phyloP scores from a whole-genome alignment of 306 rosid species.

The Malus sieversii region DNA sequence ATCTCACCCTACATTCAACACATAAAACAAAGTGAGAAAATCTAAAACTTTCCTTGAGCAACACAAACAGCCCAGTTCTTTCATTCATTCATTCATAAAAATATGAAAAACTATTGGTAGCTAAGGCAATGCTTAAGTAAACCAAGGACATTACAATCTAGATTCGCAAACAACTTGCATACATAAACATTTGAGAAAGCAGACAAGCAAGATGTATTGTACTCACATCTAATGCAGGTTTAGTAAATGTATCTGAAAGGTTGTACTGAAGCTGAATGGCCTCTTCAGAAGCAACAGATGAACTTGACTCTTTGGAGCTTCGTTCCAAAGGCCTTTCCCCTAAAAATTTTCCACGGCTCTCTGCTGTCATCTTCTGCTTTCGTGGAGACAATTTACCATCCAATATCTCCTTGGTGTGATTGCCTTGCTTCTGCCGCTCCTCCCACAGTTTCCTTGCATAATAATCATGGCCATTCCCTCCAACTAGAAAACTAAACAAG shows the following conservation, averaged over 20 bases:
- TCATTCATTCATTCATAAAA: neutral
- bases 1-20: slow-evolving; percentile 39
- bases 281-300: slow-evolving; percentile 42
- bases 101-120: neutral
- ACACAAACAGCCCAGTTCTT: neutral
- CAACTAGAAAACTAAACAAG: slow-evolving; percentile 73
- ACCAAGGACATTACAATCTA: neutral
- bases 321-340: slow-evolving; percentile 83
- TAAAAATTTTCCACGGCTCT: slow-evolving; percentile 71
- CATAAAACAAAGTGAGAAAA: neutral
- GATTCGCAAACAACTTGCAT: neutral
- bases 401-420: slow-evolving; percentile 43
- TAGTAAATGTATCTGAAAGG: slow-evolving; percentile 84
- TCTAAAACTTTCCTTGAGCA: neutral
- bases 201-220: neutral
- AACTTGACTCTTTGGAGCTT: slow-evolving; percentile 45
- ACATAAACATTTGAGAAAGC: neutral
- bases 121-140: neutral
- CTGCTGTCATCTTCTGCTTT: slow-evolving; percentile 66
- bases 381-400: slow-evolving; percentile 46
- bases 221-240: slow-evolving; percentile 69
- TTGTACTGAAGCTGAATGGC: slow-evolving; percentile 65
- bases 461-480: slow-evolving; percentile 87
- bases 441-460: slow-evolving; percentile 93
- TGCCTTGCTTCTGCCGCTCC: slow-evolving; percentile 54